phyloP scores from a whole-genome alignment of 306 rosid species.

The Carpinus viminea region DNA sequence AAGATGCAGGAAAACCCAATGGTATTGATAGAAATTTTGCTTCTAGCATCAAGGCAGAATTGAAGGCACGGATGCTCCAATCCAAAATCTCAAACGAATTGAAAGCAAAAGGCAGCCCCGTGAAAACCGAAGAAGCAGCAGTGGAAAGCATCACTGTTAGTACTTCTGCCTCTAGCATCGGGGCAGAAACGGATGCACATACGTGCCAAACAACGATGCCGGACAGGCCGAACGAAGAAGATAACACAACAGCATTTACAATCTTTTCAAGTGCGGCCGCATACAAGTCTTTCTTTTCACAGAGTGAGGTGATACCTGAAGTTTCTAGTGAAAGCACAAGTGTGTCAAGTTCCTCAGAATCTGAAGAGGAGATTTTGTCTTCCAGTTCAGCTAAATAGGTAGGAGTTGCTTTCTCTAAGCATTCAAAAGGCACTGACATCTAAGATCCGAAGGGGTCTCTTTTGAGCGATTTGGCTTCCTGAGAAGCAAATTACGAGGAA shows the following conservation, averaged over 20 bases:
- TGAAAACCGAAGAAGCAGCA: slow-evolving; percentile 19
- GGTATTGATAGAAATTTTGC: not conserved
- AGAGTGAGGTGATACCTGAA: slow-evolving; percentile 23
- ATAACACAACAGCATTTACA: slow-evolving; percentile 19
- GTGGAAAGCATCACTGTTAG: not conserved
- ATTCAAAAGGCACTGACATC: not conserved
- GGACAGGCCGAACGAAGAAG: slow-evolving; percentile 15
- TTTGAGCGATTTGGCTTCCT: too few relatives aligned
- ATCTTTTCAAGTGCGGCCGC: slow-evolving; percentile 11
- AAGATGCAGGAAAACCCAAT: slow-evolving; percentile 2
- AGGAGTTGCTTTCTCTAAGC: not conserved
- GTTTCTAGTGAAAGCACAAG: slow-evolving; percentile 46
- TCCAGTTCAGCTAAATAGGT: not conserved
- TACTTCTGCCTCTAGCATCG: not conserved
- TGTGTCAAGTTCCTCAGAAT: slow-evolving; percentile 49
- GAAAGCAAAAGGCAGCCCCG: slow-evolving; percentile 21
- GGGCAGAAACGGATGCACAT: slow-evolving; percentile 18
- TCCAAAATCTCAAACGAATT: slow-evolving; percentile 23
- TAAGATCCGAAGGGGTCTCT: not conserved
- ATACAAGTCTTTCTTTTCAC: slow-evolving; percentile 19
- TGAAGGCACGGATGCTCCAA: slow-evolving; percentile 37
- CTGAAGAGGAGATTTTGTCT: slow-evolving; percentile 19
- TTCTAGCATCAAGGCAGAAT: slow-evolving; percentile 30
- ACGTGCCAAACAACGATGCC: slow-evolving; percentile 11
- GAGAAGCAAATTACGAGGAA: too few relatives aligned